These are phyloP conservation scores for Hypholoma fasciculare DNA, from an alignment of 768 basidiomycete species.

Conservation along the genomic window DNA sequence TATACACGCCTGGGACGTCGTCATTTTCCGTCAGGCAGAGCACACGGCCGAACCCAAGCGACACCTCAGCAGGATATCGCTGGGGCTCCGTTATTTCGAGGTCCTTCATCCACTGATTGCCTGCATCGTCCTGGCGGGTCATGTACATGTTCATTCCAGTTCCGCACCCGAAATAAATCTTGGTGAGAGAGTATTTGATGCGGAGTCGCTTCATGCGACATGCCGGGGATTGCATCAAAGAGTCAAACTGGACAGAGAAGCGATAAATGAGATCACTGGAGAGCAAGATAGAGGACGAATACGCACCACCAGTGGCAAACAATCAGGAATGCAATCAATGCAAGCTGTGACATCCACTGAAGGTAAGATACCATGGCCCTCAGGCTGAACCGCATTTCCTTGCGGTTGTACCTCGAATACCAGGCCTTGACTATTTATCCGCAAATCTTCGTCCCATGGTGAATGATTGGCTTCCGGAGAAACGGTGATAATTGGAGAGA, in stretches of 20 bases:
- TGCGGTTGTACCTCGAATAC: not conserved
- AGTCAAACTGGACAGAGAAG: not conserved
- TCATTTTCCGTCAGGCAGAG: too few species aligned
- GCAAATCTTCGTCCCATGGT: not conserved
- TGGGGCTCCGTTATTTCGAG: not conserved
- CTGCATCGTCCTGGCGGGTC: not conserved
- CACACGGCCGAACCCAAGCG: too few species aligned
- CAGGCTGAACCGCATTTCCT: too few species aligned
- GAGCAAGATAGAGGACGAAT: not conserved
- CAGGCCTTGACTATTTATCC: not conserved
- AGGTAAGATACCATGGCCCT: too few species aligned
- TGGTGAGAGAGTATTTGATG: not conserved
- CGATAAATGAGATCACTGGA: too few species aligned
- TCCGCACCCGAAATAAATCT: not conserved
- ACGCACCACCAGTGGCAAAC: not conserved
- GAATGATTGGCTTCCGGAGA: not conserved
- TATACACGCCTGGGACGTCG: too few species aligned
- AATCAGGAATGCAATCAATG: too few species aligned
- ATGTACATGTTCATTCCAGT: not conserved
- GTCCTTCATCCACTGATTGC: not conserved
- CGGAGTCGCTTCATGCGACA: not conserved
- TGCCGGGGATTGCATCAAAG: not conserved
- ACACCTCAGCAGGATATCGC: not conserved
- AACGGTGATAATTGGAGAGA: not conserved
- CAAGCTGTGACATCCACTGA: too few species aligned